phyloP scores from a whole-genome alignment of 371 early-diverging fungal genomes.

The Basidiobolus meristosporus region DNA sequence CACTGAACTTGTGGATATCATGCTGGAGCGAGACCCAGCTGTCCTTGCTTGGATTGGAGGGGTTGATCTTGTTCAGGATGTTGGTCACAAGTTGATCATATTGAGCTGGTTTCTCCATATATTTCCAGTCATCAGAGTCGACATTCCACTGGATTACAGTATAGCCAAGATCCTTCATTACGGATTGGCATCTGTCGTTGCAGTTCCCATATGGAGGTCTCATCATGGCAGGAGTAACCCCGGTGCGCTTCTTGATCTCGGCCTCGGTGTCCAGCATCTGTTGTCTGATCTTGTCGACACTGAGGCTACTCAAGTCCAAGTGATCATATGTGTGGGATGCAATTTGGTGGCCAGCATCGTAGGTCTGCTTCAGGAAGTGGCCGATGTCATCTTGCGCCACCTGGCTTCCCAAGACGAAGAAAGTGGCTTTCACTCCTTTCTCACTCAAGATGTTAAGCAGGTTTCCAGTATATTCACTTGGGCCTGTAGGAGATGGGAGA shows the following conservation, averaged over 20 bases:
- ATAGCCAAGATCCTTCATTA: constrained; percentile 1
- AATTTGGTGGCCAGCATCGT: constrained; percentile 20
- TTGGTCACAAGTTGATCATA: no score
- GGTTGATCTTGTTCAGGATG: no score
- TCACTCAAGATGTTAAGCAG: no score
- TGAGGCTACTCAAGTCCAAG: constrained; percentile 14
- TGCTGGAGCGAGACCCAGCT: not conserved
- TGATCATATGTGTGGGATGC: constrained; percentile 29
- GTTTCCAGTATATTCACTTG: no score
- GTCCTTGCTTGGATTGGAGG: not conserved
- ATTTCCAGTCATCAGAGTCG: constrained; percentile 9
- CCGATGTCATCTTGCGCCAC: no score
- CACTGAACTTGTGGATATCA: not conserved
- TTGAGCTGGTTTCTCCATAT: not conserved
- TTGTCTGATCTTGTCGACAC: constrained; percentile 10
- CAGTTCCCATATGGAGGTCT: constrained; percentile 10
- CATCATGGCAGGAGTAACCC: constrained; percentile 19
- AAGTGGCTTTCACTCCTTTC: constrained; percentile 39
- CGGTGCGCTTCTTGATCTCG: constrained; percentile 15
- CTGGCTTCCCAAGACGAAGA: constrained; percentile 52
- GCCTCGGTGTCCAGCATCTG: constrained; percentile 4
- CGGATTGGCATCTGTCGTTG: not conserved
- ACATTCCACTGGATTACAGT: constrained; percentile 5
- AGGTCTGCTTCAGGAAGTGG: constrained; percentile 14
- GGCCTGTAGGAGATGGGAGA: no score